Base-by-base conservation (phyloP, 2,329 filamentous ascomycete genomes). In the Clonostachys sp. region DNA sequence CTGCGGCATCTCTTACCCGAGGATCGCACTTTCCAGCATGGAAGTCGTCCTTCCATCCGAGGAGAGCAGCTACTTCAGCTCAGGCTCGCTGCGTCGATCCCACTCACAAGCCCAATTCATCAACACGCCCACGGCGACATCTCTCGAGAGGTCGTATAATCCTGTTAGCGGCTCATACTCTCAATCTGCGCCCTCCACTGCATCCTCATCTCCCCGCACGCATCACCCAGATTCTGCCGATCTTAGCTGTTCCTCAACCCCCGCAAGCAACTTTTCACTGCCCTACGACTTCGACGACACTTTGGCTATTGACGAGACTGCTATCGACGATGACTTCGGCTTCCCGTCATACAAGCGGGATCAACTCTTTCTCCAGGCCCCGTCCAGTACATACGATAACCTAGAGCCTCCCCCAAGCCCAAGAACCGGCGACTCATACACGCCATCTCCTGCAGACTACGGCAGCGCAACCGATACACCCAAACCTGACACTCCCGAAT, bases 181-280 rank as follows among this genome's bases (percentile, higher is more conserved):
- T 42, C 72, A 71, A 43, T 77, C 77, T 13, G 70, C 68, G 42
- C 65, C 67, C 12, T 82, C 78, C 4, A 81, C 80, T 4, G 65
- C 71, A 3, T 71, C 77, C n/a, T 80, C 80, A 0, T 83, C 80
- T 34, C 80, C 81, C 24, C 71, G 70, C 46, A 73, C 74, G 13
- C 51, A 73, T 35, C 73, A 75, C 47, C 68, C 68, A 47, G 78
- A 80, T 52, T 80, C 68, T 51, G 80, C 68, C 61, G 70, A 75
- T 48, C 74, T 76, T 5, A 84, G 83, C 3, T 80, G 75, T 59
- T 72, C 74, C 20, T 86, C 84, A 3, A 87, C 83, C 4, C 78
- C 83, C 5, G 76, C 78, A 16, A 84, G 81, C 56, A 85, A 78
- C 54, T 65, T 84, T 47, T 86, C 83, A 12, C 66, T 86, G 47